Percentiles rank a stretch among this genome's conserved stretches.
Evolutionary conservation across 805 yeast genomes (phyloP).

Genomic region (Teunomyces panamensis): DNA sequence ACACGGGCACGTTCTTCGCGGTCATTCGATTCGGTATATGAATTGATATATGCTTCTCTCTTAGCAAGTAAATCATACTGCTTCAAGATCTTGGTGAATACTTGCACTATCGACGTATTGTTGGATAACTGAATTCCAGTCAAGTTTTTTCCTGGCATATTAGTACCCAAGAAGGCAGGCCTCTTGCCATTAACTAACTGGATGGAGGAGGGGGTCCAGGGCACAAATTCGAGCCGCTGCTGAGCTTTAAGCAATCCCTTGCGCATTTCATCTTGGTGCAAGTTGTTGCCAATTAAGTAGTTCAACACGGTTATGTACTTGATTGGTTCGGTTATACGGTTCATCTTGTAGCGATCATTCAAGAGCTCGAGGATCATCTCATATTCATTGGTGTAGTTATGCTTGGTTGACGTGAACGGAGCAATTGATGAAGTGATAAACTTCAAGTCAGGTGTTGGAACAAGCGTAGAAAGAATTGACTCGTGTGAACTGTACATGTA

Average conservation of each 20-base stretch:
- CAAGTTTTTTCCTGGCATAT: conserved; percentile 29
- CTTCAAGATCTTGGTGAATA: conserved; percentile 62
- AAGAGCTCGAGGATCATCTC: conserved; percentile 82
- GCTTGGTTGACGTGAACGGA: conserved; percentile 34
- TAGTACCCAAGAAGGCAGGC: conserved; percentile 55
- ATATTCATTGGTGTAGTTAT: conserved; percentile 71
- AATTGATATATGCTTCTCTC: conserved; percentile 80
- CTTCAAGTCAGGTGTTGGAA: conserved; percentile 84
- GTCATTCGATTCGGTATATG: conserved; percentile 55
- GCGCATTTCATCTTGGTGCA: conserved; percentile 68
- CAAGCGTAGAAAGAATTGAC: conserved; percentile 73
- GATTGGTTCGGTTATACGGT: conserved; percentile 41
- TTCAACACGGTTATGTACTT: conserved; percentile 69
- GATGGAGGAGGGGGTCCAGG: conserved; percentile 79
- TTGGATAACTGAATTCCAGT: conserved; percentile 85
- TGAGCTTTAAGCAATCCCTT: conserved; percentile 64
- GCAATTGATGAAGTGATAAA: conserved; percentile 47
- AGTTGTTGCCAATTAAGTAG: conserved; percentile 57
- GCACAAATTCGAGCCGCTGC: conserved; percentile 70
- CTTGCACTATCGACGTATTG: conserved; percentile 67
- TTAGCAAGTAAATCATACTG: conserved; percentile 80
- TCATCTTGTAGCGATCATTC: conserved; percentile 76
- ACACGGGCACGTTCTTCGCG: conserved; percentile 41
- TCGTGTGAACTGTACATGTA: conserved; percentile 85
- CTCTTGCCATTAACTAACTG: conserved; percentile 75